Evolutionary conservation across 352 stramenopile genomes (phyloP).

Genomic region (Phytopythium vexans): DNA sequence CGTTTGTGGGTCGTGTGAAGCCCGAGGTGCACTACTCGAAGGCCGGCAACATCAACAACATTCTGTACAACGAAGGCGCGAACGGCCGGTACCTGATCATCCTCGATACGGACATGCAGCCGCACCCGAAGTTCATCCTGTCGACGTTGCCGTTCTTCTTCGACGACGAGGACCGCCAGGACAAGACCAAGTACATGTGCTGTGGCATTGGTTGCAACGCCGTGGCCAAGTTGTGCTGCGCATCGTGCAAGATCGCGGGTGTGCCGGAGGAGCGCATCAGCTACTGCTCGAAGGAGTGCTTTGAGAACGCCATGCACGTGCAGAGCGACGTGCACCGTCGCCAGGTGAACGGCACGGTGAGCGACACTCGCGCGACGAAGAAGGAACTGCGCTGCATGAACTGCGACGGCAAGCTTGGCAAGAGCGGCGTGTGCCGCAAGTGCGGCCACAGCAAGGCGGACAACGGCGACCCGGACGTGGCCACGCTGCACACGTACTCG

Average conservation of each 20-base stretch:
- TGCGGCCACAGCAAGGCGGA: conserved; percentile 55
- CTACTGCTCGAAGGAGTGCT: conserved; percentile 87
- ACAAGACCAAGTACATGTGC: conserved; percentile 80
- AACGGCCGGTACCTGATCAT: conserved; percentile 81
- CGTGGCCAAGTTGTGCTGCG: conserved; percentile 79
- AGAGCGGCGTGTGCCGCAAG: conserved; percentile 69
- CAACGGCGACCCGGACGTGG: conserved; percentile 44
- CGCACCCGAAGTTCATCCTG: conserved; percentile 72
- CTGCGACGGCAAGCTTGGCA: conserved; percentile 70
- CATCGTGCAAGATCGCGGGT: conserved; percentile 79
- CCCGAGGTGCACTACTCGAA: conserved; percentile 82
- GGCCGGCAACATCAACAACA: conserved; percentile 88
- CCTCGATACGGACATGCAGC: conserved; percentile 84
- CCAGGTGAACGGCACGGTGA: conserved; percentile 80
- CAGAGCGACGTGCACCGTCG: conserved; percentile 72
- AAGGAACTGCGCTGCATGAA: conserved; percentile 75
- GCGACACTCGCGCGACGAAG: conserved; percentile 60
- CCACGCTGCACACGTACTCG: conserved; percentile 71
- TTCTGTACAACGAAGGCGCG: conserved; percentile 79
- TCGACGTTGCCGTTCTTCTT: conserved; percentile 82
- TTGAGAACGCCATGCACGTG: conserved; percentile 83
- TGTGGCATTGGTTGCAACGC: conserved; percentile 71
- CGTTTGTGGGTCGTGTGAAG: conserved; percentile 78
- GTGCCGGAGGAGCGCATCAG: conserved; percentile 82
- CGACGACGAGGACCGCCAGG: conserved; percentile 62